phyloP scores from a whole-genome alignment of 805 yeast species.

The Dipodascus geniculatus region DNA sequence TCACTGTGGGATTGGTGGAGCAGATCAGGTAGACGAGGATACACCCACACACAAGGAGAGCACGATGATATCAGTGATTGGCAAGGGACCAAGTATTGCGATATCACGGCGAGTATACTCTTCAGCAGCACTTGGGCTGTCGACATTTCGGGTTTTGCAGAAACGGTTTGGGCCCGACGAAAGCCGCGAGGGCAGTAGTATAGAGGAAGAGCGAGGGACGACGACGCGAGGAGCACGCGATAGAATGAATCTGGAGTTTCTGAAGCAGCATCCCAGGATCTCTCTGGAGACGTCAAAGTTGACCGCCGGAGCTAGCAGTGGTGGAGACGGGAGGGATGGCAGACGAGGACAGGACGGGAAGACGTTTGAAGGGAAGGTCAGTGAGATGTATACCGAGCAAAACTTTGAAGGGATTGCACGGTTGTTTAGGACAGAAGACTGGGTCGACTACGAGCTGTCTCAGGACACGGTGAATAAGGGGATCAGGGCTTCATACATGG shows the following conservation, averaged over 20 bases:
- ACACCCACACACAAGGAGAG: too few relatives aligned
- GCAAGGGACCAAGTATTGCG: not conserved
- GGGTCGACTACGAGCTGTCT: not conserved
- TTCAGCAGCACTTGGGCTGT: not conserved
- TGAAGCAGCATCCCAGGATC: not conserved
- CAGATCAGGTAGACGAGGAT: too few relatives aligned
- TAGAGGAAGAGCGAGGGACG: too few relatives aligned
- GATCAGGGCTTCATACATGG: not conserved
- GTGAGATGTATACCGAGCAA: not conserved
- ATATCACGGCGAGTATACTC: not conserved
- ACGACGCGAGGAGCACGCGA: not conserved
- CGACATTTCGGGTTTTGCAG: not conserved
- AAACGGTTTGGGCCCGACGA: not conserved
- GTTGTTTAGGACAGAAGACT: not conserved
- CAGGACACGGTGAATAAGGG: not conserved
- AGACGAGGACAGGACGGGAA: not conserved
- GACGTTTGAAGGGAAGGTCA: not conserved
- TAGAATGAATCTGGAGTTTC: not conserved
- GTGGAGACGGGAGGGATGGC: not conserved
- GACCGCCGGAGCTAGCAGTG: not conserved
- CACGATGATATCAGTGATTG: too few relatives aligned
- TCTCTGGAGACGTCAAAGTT: not conserved
- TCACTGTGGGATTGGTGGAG: too few relatives aligned
- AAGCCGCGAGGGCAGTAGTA: too few relatives aligned
- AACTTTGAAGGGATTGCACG: not conserved